Evolutionary conservation across 2,329 filamentous ascomycete genomes (phyloP).

Genomic region (Zarea fungicola): DNA sequence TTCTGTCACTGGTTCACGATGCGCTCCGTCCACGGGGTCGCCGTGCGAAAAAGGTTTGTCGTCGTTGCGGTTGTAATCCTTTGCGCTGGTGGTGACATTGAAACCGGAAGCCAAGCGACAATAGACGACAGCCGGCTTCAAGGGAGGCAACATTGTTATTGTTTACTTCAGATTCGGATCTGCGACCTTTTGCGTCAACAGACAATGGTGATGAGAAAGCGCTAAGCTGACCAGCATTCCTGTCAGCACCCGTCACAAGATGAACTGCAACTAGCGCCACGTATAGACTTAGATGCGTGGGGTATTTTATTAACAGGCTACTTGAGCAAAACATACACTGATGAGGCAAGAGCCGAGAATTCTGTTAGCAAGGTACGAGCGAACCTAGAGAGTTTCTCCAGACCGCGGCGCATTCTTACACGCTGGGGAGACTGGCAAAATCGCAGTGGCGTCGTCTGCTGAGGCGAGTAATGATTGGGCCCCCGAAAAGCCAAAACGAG

Average conservation of each 20-base stretch:
- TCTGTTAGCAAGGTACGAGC: no score
- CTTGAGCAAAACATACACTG: no score
- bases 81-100: neutral
- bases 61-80: neutral
- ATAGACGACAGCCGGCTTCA: neutral
- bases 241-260: no score
- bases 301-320: no score
- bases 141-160: neutral
- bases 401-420: neutral
- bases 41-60: neutral
- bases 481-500: neutral
- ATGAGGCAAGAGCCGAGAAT: no score
- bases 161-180: neutral
- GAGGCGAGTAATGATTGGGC: slow-evolving; percentile 1
- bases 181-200: neutral
- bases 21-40: neutral
- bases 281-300: no score
- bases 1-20: no score
- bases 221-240: no score
- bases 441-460: slow-evolving; percentile 1
- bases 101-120: slow-evolving; percentile 3
- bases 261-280: no score
- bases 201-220: neutral
- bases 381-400: neutral
- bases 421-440: slow-evolving; percentile 3